Percentiles rank a stretch among this genome's conserved stretches.
Conservation (phyloP, 306 rosid genomes). For the Trifolium dubium region DNA sequence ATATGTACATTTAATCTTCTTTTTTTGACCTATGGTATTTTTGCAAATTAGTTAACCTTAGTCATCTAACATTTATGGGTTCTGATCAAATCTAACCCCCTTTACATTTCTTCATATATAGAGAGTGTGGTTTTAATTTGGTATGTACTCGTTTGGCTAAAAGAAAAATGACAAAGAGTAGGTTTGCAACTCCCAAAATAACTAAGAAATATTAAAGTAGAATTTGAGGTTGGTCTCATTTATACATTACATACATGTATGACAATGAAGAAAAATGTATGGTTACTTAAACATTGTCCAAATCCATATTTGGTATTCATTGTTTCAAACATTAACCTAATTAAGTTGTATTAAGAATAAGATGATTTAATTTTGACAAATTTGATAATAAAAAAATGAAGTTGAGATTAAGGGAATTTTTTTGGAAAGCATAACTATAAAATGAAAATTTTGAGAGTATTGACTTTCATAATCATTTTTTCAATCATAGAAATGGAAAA, state of each 20-base stretch:
- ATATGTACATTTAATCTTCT: constrained; percentile 38
- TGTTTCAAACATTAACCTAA: neutral
- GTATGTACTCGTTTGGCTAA: constrained; percentile 7
- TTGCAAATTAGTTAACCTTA: constrained; percentile 39
- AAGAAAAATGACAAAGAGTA: constrained; percentile 24
- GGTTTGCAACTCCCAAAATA: constrained; percentile 28
- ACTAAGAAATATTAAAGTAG: constrained; percentile 16
- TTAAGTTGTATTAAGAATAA: neutral
- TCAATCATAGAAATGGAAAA: neutral
- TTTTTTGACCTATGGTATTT: constrained; percentile 28
- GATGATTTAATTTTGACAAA: neutral
- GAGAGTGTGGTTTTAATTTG: constrained; percentile 2
- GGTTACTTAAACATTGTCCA: neutral
- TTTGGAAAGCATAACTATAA: neutral
- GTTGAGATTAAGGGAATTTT: neutral
- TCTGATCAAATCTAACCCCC: constrained; percentile 22
- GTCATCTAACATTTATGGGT: constrained; percentile 39
- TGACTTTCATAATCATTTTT: neutral
- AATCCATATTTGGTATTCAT: neutral
- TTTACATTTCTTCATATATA: constrained; percentile 34
- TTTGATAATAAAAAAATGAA: neutral
- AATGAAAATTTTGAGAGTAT: neutral
- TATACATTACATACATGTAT: neutral
- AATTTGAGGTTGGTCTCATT: constrained; percentile 11
- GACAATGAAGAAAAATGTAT: neutral